Base-by-base conservation (phyloP, 2,329 filamentous ascomycete species). In the Dothiorella sarmentorum region DNA sequence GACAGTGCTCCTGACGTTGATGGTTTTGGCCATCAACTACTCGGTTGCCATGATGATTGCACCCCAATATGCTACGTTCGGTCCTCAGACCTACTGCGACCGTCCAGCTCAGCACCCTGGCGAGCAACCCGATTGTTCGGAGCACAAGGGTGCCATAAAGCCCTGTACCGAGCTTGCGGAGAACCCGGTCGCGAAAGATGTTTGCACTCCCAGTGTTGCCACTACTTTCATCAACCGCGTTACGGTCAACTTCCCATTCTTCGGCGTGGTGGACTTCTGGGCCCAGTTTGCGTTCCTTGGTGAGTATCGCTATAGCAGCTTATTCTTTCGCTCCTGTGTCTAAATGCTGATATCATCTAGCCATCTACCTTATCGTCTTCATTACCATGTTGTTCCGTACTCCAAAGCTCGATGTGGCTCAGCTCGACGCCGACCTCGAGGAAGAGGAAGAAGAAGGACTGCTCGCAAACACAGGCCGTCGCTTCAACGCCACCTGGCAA, bases 221-320 rank as follows among this genome's bases (percentile, higher is more conserved):
- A 94, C 90, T 61, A 96, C 90, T 0, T 96, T 99, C 74, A 80
- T 99, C 63, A 97, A 97, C 74, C 86, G 92, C 43, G 85, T 97
- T 61, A 92, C 90, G 20, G 83, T 96, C 68, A 96, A 95, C 70
- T 99, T 94, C 82, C 92, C 94, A 5, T 91, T 97, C 70, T 96
- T 99, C 68, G 94, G 94, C 10, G 85, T 88, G 10, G 78, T 97
- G n/a, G 84, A 90, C 65, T 99, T 97, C 73, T 99, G 92, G 91
- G 90, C 91, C 0, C 94, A 99, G 68, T 97, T 97, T 69, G 89
- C 83, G 11, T 97, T 99, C 76, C 75, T 99, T 42, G 88, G 78
- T 78, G 72, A 65, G 69, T 61, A 18, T 43, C 2, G n/a, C 13
- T n/a, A 29, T 13, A n/a, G n/a, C n/a, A n/a, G n/a, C n/a, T n/a